Conservation (phyloP, 2,329 filamentous ascomycete genomes). For the Huntiella moniliformis region DNA sequence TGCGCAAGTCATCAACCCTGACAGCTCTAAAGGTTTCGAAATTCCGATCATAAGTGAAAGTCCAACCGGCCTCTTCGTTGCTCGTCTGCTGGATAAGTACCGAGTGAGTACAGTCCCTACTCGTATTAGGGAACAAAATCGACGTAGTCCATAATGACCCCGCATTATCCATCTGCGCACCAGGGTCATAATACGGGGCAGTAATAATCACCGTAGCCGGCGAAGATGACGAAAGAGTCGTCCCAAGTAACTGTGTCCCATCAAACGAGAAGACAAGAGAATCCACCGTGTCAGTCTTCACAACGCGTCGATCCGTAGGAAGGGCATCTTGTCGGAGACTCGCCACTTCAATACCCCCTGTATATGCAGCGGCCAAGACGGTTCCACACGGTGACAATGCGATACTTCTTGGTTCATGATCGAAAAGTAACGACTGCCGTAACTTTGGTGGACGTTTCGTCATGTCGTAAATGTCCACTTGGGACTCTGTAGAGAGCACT, state of each 20-base stretch:
- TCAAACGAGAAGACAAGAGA: conserved; percentile 57
- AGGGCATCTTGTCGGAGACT: conserved; percentile 47
- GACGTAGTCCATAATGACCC: conserved; percentile 71
- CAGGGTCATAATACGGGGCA: conserved; percentile 61
- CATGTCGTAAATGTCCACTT: conserved; percentile 72
- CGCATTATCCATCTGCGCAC: conserved; percentile 45
- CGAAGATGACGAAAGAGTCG: conserved; percentile 44
- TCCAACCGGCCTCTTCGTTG: conserved; percentile 51
- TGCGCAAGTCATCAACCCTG: conserved; percentile 52
- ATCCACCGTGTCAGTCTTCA: conserved; percentile 63
- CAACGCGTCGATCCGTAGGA: conserved; percentile 49
- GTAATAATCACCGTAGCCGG: conserved; percentile 60
- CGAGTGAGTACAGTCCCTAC: conserved; percentile 59
- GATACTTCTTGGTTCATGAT: conserved; percentile 61
- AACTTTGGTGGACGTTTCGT: conserved; percentile 44
- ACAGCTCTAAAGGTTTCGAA: conserved; percentile 65
- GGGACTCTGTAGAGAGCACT: conserved; percentile 63
- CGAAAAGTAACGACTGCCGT: conserved; percentile 56
- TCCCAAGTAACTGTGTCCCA: conserved; percentile 60
- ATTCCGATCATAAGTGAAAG: conserved; percentile 58
- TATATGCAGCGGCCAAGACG: conserved; percentile 68
- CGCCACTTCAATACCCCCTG: conserved; percentile 75
- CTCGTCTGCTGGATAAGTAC: conserved; percentile 44
- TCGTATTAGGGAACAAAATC: conserved; percentile 68
- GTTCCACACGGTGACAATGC: conserved; percentile 64